Base-by-base conservation (phyloP, 805 yeast species). In the Pichia insulana region DNA sequence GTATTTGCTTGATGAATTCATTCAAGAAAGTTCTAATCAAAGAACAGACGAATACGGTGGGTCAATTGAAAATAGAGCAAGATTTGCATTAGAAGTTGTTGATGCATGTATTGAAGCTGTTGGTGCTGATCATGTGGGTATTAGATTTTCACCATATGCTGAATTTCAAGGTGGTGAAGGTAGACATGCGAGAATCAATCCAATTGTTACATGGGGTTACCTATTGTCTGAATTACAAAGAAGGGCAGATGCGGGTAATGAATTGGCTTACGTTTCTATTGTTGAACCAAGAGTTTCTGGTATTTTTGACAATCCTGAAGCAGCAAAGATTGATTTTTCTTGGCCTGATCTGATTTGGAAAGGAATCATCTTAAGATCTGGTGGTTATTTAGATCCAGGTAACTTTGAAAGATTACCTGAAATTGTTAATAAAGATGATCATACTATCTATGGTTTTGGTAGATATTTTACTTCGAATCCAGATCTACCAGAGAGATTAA, bases 271-370 rank as follows among this genome's bases (percentile, higher is more conserved):
- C 34, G 46, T 59, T 13, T 54, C 57, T 7, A 34, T 48, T 40
- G 63, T 54, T 15, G 97, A 88, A 52, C 80, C 78, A 1, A 88
- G 79, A 31, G 95, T 86, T 55, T 95, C 87, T 54, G 63, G 86
- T 50, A 55, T 43, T 30, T 18, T 25, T 9, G 47, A 42, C 30
- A 47, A 44, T 20, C 30, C 41, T 13, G 46, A 42, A 18, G 34
- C 36, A 3, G 22, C 37, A 3, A 36, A 19, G 8, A 39, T 43
- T 11, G 48, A 46, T 30, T 41, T 48, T n/a, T 34, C 44, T 22
- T 55, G 48, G 51, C 47, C 44, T n/a, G 43, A 34, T 9, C 42
- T 45, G 32, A 40, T 47, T 25, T 45, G 50, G 64, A 45, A 43
- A 11, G 53, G 53, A 26, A 50, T 35, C 61, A 36, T 50, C 2